phyloP scores from a whole-genome alignment of 345 rosid genomes.

The Eucalyptus marginata region DNA sequence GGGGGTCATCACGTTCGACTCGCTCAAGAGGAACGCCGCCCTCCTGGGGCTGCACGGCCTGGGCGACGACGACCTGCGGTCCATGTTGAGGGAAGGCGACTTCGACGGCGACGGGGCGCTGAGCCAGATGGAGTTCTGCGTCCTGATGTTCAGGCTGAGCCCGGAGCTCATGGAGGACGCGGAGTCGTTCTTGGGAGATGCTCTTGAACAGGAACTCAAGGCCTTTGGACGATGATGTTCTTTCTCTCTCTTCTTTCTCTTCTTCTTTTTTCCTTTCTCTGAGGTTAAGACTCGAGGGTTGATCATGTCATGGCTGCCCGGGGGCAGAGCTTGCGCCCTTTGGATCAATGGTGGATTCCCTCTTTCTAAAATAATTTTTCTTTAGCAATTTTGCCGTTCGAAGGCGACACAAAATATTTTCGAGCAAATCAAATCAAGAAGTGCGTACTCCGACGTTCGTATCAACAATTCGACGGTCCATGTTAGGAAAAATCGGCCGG shows the following conservation, averaged over 20 bases:
- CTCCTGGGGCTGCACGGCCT: slow-evolving; percentile 22
- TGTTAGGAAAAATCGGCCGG: not conserved
- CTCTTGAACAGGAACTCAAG: not conserved
- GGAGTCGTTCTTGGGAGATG: slow-evolving; percentile 13
- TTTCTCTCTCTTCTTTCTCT: not conserved
- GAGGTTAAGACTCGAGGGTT: not conserved
- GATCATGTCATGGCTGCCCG: not conserved
- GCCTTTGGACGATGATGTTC: not conserved
- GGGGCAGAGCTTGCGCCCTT: not conserved
- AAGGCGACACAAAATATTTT: not conserved
- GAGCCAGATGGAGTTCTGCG: slow-evolving; percentile 39
- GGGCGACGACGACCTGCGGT: slow-evolving; percentile 19
- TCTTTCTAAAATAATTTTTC: not conserved
- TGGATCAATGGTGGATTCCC: not conserved
- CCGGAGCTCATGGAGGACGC: slow-evolving; percentile 43
- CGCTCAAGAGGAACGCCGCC: slow-evolving; percentile 31
- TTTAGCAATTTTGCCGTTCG: not conserved
- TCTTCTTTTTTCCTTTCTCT: not conserved
- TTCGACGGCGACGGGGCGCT: slow-evolving; percentile 38
- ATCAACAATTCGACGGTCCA: not conserved
- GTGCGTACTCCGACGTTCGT: not conserved
- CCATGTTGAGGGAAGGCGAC: slow-evolving; percentile 42
- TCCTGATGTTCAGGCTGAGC: slow-evolving; percentile 46
- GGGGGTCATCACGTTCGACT: slow-evolving; percentile 31
- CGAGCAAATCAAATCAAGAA: not conserved